Evolutionary conservation across 495 filamentous ascomycete species (phyloP).

Genomic region (Neurospora pannonica): DNA sequence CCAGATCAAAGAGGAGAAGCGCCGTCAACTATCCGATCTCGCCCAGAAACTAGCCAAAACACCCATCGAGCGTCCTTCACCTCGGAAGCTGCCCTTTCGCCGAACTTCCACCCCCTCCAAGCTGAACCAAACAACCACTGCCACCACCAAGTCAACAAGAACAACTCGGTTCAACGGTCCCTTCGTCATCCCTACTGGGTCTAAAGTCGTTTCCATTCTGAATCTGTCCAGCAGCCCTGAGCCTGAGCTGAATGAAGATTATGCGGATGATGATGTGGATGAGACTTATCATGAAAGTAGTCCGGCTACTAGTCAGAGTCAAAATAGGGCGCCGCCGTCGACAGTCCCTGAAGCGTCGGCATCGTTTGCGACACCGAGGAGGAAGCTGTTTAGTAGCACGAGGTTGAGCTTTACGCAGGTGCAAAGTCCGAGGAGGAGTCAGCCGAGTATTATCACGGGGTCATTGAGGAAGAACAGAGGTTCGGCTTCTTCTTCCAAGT

Average conservation of each 20-base stretch:
- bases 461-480: neutral
- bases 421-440: neutral
- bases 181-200: constrained; percentile 26
- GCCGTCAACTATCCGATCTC: neutral
- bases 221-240: constrained; percentile 27
- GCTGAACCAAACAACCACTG: neutral
- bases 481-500: neutral
- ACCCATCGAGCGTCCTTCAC: constrained; percentile 18
- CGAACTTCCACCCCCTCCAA: neutral
- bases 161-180: neutral
- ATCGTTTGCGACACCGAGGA: constrained; percentile 11
- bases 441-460: neutral
- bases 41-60: constrained; percentile 9
- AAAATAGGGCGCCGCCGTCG: constrained; percentile 1
- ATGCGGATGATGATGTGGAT: constrained; percentile 35
- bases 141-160: neutral
- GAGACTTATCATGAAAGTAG: constrained; percentile 21
- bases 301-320: neutral
- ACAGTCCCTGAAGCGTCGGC: constrained; percentile 6
- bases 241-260: constrained; percentile 26
- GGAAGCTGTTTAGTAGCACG: neutral
- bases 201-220: constrained; percentile 29
- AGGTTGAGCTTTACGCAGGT: neutral
- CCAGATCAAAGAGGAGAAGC: neutral
- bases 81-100: neutral